These are phyloP conservation scores for Suzukiozyma palmioleophila DNA, from an alignment of 1,139 yeast genomes.

Conservation along the genomic window DNA sequence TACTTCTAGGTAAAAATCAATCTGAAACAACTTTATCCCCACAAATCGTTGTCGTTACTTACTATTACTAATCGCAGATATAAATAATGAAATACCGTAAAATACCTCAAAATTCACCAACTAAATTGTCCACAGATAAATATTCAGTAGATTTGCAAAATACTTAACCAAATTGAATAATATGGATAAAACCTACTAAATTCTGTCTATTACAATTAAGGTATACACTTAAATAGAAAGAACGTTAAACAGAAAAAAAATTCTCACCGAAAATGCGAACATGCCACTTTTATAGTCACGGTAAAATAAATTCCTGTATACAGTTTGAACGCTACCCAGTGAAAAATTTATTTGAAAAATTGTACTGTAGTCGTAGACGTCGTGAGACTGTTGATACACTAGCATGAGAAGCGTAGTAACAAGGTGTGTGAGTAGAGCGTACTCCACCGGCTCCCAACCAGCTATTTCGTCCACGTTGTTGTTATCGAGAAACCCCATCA, in stretches of 20 bases:
- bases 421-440: constrained; percentile 1
- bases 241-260: neutral
- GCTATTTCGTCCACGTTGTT: constrained; percentile 44
- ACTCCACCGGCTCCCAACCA: constrained; percentile 5
- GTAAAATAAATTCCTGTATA: neutral
- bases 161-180: neutral
- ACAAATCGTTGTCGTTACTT: neutral
- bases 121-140: too few species aligned
- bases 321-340: neutral
- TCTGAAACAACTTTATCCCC: too few species aligned
- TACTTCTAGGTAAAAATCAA: too few species aligned
- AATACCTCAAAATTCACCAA: too few species aligned
- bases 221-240: neutral
- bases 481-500: constrained; percentile 76
- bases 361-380: neutral
- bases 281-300: neutral
- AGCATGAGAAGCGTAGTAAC: neutral
- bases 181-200: neutral
- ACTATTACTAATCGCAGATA: constrained; percentile 1
- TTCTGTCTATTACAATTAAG: neutral
- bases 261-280: neutral
- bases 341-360: constrained; percentile 2
- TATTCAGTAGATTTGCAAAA: neutral
- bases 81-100: neutral
- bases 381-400: neutral